These are phyloP conservation scores for Clavispora asparagi DNA, from an alignment of 805 yeast species.

Conservation along the genomic window DNA sequence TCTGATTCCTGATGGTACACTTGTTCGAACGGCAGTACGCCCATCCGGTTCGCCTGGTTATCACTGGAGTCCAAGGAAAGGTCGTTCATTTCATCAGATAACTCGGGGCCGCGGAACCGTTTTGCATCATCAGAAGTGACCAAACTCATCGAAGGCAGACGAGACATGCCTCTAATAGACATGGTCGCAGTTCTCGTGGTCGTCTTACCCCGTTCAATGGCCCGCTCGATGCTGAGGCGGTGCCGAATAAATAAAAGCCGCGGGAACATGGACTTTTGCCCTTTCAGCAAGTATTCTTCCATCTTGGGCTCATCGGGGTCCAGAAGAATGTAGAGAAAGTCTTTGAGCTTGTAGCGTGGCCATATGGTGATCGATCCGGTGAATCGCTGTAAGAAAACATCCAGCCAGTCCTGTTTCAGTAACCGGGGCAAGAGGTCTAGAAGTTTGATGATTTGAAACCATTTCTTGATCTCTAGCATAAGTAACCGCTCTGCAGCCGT, in stretches of 20 bases:
- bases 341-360: conserved; percentile 59
- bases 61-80: conserved; percentile 10
- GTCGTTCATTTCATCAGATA: not conserved
- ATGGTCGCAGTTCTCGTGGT: conserved; percentile 7
- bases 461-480: conserved; percentile 70
- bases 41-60: not conserved
- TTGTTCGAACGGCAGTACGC: not conserved
- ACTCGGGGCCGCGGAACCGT: not conserved
- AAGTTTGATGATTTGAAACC: conserved; percentile 62
- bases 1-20: not conserved
- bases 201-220: conserved; percentile 49
- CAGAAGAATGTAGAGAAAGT: conserved; percentile 57
- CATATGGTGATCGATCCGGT: conserved; percentile 73
- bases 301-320: conserved; percentile 63
- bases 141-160: conserved; percentile 5
- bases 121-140: conserved; percentile 7
- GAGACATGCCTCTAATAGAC: not conserved
- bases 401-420: conserved; percentile 77
- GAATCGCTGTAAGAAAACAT: conserved; percentile 67
- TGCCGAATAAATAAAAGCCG: conserved; percentile 60
- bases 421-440: conserved; percentile 65
- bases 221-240: conserved; percentile 59
- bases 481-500: conserved; percentile 67
- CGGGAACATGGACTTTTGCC: conserved; percentile 64
- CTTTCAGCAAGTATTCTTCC: conserved; percentile 51